phyloP scores from a whole-genome alignment of 2,329 filamentous ascomycete genomes.

The Fusarium sp. region DNA sequence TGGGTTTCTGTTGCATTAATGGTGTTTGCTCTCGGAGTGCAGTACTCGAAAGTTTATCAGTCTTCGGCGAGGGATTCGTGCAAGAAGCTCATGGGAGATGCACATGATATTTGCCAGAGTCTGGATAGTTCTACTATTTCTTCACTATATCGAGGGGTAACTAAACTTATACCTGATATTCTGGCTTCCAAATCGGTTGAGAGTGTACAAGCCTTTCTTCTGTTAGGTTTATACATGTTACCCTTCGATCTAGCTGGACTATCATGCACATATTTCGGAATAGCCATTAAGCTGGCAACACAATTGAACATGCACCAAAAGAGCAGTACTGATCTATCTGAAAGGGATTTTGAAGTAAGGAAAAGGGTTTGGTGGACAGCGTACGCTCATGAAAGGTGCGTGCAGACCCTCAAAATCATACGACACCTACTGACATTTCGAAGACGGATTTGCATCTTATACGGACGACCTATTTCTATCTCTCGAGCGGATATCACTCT shows the following conservation, averaged over 20 bases:
- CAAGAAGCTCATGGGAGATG: constrained; percentile 7
- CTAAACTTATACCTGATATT: constrained; percentile 29
- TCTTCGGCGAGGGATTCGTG: background rate
- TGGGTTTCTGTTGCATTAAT: constrained; percentile 42
- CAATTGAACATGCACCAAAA: constrained; percentile 33
- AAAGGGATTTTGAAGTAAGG: constrained; percentile 19
- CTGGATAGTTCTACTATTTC: constrained; percentile 35
- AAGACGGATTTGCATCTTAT: constrained; percentile 38
- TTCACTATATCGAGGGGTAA: constrained; percentile 34
- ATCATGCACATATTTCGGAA: constrained; percentile 43
- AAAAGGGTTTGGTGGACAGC: constrained; percentile 46
- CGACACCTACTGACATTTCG: constrained; percentile 1
- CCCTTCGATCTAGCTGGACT: constrained; percentile 39
- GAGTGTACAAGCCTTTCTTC: constrained; percentile 40
- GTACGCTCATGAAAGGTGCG: constrained; percentile 39
- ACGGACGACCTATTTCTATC: constrained; percentile 40
- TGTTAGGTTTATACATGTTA: constrained; percentile 38
- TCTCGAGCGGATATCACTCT: constrained; percentile 22
- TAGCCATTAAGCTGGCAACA: constrained; percentile 39
- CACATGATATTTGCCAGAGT: constrained; percentile 17
- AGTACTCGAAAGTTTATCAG: constrained; percentile 36
- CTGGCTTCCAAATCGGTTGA: constrained; percentile 31
- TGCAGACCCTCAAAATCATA: background rate
- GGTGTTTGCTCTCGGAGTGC: constrained; percentile 42
- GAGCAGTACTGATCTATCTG: background rate